Conservation (phyloP, 169 alveolate species). For the Cryptosporidium parvum region DNA sequence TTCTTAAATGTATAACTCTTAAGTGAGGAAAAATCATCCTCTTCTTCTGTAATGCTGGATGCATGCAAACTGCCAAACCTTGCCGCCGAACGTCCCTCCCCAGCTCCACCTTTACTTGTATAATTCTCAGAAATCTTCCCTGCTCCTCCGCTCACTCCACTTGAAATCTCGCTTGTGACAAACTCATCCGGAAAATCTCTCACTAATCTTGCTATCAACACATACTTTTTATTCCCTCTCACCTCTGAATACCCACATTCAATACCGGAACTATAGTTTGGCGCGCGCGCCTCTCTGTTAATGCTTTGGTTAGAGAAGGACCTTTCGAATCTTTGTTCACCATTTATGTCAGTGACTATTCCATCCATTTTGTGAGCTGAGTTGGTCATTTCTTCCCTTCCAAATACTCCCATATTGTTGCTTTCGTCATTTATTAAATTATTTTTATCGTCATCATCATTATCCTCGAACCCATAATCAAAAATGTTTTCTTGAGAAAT, state of each 20-base stretch:
- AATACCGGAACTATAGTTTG: background rate
- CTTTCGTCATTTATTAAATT: no score
- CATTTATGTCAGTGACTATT: background rate
- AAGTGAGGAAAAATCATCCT: slow-evolving; percentile 3
- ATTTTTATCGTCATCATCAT: slow-evolving; percentile 3
- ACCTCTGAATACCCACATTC: background rate
- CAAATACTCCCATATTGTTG: background rate
- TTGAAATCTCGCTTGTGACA: background rate
- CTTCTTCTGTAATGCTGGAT: slow-evolving; percentile 17
- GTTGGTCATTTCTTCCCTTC: background rate
- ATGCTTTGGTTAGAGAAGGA: slow-evolving; percentile 3
- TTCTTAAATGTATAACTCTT: slow-evolving; percentile 19
- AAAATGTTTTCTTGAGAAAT: slow-evolving; percentile 7
- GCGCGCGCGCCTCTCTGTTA: background rate
- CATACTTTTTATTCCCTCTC: slow-evolving; percentile 10
- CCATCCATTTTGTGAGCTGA: background rate
- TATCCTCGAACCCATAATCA: background rate
- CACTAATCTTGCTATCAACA: slow-evolving; percentile 24
- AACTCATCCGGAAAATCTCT: background rate
- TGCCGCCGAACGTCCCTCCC: slow-evolving; percentile 5
- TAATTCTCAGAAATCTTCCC: slow-evolving; percentile 1
- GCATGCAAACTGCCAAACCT: slow-evolving; percentile 1
- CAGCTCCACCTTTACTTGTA: background rate
- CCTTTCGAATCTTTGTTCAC: background rate
- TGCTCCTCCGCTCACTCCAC: slow-evolving; percentile 1